phyloP scores from a whole-genome alignment of 2,329 filamentous ascomycete genomes.

The Talaromyces sp. region DNA sequence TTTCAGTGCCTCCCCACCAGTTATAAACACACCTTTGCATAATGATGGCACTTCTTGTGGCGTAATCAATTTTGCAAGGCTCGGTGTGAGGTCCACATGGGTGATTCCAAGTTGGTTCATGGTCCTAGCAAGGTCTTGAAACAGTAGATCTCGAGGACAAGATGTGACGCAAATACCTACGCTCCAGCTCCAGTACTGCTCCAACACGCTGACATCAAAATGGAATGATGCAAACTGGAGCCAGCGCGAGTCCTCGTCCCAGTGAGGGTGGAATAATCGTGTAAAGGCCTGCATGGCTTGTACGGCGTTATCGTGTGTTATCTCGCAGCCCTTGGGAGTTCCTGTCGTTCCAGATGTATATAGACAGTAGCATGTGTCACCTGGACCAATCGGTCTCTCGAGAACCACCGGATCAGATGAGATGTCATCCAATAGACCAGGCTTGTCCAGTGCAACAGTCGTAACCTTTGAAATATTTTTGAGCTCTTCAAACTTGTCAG shows the following conservation, averaged over 20 bases:
- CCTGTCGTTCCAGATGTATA: slow-evolving; percentile 87
- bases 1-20: slow-evolving; percentile 79
- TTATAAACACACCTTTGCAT: slow-evolving; percentile 82
- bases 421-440: slow-evolving; percentile 29
- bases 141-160: slow-evolving; percentile 74
- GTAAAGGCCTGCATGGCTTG: slow-evolving; percentile 87
- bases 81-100: slow-evolving; percentile 87
- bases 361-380: slow-evolving; percentile 70
- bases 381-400: slow-evolving; percentile 33
- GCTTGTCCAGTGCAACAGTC: slow-evolving; percentile 43
- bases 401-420: slow-evolving; percentile 28
- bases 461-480: slow-evolving; percentile 26
- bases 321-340: slow-evolving; percentile 78
- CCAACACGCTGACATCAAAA: slow-evolving; percentile 87
- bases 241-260: slow-evolving; percentile 70
- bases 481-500: slow-evolving; percentile 37
- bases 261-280: slow-evolving; percentile 67
- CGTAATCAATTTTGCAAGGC: slow-evolving; percentile 69
- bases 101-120: slow-evolving; percentile 72
- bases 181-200: slow-evolving; percentile 95
- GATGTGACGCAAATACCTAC: slow-evolving; percentile 80
- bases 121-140: slow-evolving; percentile 71
- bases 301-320: slow-evolving; percentile 82
- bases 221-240: slow-evolving; percentile 92
- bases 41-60: slow-evolving; percentile 76